These are phyloP conservation scores for Botrytis elliptica DNA, from an alignment of 2,329 filamentous ascomycete genomes.

Conservation along the genomic window DNA sequence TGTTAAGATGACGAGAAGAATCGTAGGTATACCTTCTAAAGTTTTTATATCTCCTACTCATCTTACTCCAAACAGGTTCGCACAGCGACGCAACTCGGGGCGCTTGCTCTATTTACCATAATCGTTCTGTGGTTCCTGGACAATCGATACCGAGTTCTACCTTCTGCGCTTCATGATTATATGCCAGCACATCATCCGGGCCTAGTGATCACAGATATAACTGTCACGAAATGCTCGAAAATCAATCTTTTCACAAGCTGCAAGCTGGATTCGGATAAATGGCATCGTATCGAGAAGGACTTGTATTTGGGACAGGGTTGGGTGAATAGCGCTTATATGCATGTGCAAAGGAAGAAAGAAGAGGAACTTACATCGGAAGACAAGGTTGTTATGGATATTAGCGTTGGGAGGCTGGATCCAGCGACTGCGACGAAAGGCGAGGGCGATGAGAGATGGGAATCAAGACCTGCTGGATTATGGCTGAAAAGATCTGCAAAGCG, in stretches of 20 bases:
- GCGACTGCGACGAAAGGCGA: constrained; percentile 50
- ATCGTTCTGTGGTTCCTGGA: constrained; percentile 65
- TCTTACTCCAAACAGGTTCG: constrained; percentile 44
- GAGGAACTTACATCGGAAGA: constrained; percentile 64
- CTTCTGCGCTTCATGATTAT: constrained; percentile 65
- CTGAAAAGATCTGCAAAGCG: constrained; percentile 50
- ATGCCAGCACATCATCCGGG: constrained; percentile 68
- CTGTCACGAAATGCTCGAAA: constrained; percentile 61
- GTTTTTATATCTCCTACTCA: constrained; percentile 18
- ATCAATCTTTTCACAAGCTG: constrained; percentile 60
- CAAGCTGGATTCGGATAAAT: constrained; percentile 55
- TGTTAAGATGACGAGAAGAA: constrained; percentile 39
- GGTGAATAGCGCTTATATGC: constrained; percentile 64
- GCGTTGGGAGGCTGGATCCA: constrained; percentile 61
- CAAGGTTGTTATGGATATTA: constrained; percentile 62
- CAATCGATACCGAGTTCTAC: constrained; percentile 66
- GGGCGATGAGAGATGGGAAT: constrained; percentile 62
- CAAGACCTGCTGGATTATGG: constrained; percentile 66
- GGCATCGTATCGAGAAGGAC: constrained; percentile 71
- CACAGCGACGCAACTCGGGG: constrained; percentile 38
- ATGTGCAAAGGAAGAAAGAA: constrained; percentile 68
- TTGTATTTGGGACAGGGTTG: constrained; percentile 64
- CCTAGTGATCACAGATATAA: constrained; percentile 69
- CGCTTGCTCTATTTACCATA: constrained; percentile 47
- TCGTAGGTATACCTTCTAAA: constrained; percentile 29